phyloP scores from a whole-genome alignment of 768 basidiomycete genomes.

The Leccinellum albellum region DNA sequence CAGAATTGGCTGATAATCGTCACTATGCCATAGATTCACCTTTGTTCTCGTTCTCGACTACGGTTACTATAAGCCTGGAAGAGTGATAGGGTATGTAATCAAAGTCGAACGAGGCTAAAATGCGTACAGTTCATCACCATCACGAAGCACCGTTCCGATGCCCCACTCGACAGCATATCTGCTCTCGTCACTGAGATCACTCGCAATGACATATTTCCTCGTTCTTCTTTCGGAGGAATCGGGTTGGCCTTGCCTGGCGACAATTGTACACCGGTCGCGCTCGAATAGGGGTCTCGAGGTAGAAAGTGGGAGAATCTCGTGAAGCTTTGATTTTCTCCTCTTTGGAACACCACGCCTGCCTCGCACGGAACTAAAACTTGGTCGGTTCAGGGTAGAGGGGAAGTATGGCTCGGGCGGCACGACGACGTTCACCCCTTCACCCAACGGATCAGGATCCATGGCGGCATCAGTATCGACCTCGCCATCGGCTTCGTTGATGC shows the following conservation, averaged over 20 bases:
- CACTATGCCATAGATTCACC: slow-evolving; percentile 40
- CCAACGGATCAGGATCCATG: slow-evolving; percentile 74
- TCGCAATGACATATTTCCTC: slow-evolving; percentile 80
- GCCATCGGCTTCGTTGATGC: slow-evolving; percentile 31
- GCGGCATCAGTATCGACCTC: slow-evolving; percentile 51
- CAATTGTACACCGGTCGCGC: slow-evolving; percentile 89
- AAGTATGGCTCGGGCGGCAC: slow-evolving; percentile 83
- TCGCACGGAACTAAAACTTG: slow-evolving; percentile 36
- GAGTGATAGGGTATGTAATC: neutral
- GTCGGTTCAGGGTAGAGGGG: slow-evolving; percentile 62
- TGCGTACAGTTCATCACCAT: slow-evolving; percentile 83
- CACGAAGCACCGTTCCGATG: slow-evolving; percentile 90
- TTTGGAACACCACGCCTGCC: slow-evolving; percentile 38
- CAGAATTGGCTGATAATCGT: neutral
- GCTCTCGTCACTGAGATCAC: slow-evolving; percentile 92
- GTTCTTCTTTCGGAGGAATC: slow-evolving; percentile 53
- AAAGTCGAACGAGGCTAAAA: neutral
- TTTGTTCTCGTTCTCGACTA: slow-evolving; percentile 90
- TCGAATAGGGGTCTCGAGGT: slow-evolving; percentile 84
- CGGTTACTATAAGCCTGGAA: slow-evolving; percentile 73
- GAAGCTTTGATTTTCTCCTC: slow-evolving; percentile 57
- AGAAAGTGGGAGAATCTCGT: slow-evolving; percentile 59
- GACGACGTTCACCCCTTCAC: slow-evolving; percentile 89
- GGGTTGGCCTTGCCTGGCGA: slow-evolving; percentile 83
- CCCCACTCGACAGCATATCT: slow-evolving; percentile 97